Percentiles rank a stretch among this genome's conserved stretches.
Evolutionary conservation across 345 rosid genomes (phyloP).

Genomic region (Boechera stricta): DNA sequence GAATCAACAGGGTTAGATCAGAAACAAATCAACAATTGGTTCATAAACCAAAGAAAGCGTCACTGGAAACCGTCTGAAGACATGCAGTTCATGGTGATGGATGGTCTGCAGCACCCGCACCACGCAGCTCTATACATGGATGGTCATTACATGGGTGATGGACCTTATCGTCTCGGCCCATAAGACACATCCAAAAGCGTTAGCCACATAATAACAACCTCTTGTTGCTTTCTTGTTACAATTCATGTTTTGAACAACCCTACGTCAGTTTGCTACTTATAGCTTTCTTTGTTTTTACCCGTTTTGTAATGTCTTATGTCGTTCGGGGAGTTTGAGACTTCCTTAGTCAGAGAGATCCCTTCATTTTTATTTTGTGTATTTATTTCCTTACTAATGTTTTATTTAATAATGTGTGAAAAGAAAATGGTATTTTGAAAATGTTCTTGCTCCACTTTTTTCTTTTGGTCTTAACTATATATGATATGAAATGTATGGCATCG

Average conservation of each 20-base stretch:
- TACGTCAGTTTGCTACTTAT: slow-evolving; percentile 22
- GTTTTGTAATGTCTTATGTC: slow-evolving; percentile 23
- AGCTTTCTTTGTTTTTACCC: slow-evolving; percentile 15
- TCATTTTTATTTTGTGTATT: not conserved
- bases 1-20: slow-evolving; percentile 98
- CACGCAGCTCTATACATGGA: slow-evolving; percentile 91
- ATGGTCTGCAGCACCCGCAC: slow-evolving; percentile 82
- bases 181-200: slow-evolving; percentile 44
- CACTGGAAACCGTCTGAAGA: slow-evolving; percentile 99
- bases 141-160: slow-evolving; percentile 89
- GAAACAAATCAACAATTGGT: slow-evolving; percentile 99
- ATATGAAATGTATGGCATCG: not conserved
- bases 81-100: slow-evolving; percentile 99
- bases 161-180: slow-evolving; percentile 93
- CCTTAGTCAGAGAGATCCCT: slow-evolving; percentile 6
- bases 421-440: not conserved
- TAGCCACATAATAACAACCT: slow-evolving; percentile 22
- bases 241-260: slow-evolving; percentile 10
- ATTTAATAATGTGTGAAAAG: slow-evolving; percentile 14
- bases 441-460: not conserved
- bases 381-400: not conserved
- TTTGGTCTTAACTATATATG: not conserved
- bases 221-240: slow-evolving; percentile 22
- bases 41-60: slow-evolving; percentile 95
- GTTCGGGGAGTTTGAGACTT: slow-evolving; percentile 4